Percentiles rank a stretch among this genome's conserved stretches.
Evolutionary conservation across 2,329 filamentous ascomycete genomes (phyloP).

Genomic region (Paraphoma chrysanthemicola): DNA sequence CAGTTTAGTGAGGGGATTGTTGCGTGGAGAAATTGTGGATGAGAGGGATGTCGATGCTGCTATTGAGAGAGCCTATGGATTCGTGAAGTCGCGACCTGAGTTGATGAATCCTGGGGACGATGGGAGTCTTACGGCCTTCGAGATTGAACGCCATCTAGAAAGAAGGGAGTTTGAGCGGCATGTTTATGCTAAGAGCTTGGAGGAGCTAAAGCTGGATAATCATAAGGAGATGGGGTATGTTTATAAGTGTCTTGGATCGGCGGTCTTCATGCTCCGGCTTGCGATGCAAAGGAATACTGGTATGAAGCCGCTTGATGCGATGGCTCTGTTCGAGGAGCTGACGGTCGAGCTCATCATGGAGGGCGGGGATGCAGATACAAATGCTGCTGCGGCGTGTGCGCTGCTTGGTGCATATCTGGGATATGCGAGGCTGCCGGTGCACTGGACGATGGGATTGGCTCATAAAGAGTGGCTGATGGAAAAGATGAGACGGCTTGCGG

Average conservation of each 20-base stretch:
- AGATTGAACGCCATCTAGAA: slow-evolving; percentile 43
- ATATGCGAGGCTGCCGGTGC: slow-evolving; percentile 54
- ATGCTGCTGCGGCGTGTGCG: slow-evolving; percentile 61
- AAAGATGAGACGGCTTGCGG: slow-evolving; percentile 53
- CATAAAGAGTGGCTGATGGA: slow-evolving; percentile 55
- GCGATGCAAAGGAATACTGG: slow-evolving; percentile 46
- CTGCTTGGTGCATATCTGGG: slow-evolving; percentile 59
- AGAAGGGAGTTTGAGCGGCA: slow-evolving; percentile 52
- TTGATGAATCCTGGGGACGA: slow-evolving; percentile 30
- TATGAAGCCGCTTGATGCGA: not conserved
- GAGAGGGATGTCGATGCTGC: slow-evolving; percentile 53
- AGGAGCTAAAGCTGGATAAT: slow-evolving; percentile 56
- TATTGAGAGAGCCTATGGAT: slow-evolving; percentile 50
- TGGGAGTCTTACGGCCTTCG: slow-evolving; percentile 29
- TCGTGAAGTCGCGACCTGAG: slow-evolving; percentile 44
- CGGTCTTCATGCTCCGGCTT: slow-evolving; percentile 54
- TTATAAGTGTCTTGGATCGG: slow-evolving; percentile 61
- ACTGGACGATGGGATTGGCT: slow-evolving; percentile 58
- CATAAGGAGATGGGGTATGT: slow-evolving; percentile 59
- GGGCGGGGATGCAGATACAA: slow-evolving; percentile 63
- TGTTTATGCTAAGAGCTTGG: slow-evolving; percentile 46
- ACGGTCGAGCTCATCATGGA: slow-evolving; percentile 60
- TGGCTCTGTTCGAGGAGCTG: slow-evolving; percentile 53
- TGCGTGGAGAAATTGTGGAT: slow-evolving; percentile 53
- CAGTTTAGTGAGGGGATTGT: slow-evolving; percentile 55